phyloP scores from a whole-genome alignment of 1,284 basidiomycete species.

The Leucoagaricus sp. region DNA sequence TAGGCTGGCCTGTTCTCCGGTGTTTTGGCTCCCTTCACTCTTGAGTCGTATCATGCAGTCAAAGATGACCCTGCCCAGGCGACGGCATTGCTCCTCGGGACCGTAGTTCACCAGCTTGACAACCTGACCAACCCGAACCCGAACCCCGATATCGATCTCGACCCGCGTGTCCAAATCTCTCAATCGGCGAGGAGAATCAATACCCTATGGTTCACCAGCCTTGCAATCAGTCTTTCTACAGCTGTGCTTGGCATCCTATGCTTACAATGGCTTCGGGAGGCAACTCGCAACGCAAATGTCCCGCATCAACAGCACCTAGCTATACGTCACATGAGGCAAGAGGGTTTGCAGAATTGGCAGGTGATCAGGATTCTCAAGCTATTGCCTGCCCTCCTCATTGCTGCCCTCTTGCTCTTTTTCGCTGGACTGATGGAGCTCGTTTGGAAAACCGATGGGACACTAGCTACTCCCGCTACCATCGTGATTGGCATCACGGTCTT shows the following conservation, averaged over 20 bases:
- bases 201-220: conserved; percentile 25
- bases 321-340: conserved; percentile 23
- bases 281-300: conserved; percentile 18
- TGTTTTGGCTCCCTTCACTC: conserved; percentile 25
- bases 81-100: conserved; percentile 19
- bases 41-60: conserved; percentile 27
- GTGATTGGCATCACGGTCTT: conserved; percentile 17
- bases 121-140: neutral
- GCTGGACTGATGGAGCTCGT: conserved; percentile 24
- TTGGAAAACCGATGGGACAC: conserved; percentile 11
- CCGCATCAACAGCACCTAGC: conserved; percentile 19
- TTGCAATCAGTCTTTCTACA: conserved; percentile 25
- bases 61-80: conserved; percentile 21
- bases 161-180: neutral
- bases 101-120: conserved; percentile 18
- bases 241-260: conserved; percentile 24
- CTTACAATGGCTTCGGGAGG: conserved; percentile 27
- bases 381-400: conserved; percentile 24
- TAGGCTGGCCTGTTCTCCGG: conserved; percentile 30
- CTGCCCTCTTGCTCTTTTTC: conserved; percentile 25
- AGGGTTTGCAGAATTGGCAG: conserved; percentile 24
- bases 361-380: conserved; percentile 22
- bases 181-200: conserved; percentile 20
- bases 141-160: neutral
- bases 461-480: conserved; percentile 18